Evolutionary conservation across 768 basidiomycete species (phyloP).

Genomic region (Flagelloscypha sp.): DNA sequence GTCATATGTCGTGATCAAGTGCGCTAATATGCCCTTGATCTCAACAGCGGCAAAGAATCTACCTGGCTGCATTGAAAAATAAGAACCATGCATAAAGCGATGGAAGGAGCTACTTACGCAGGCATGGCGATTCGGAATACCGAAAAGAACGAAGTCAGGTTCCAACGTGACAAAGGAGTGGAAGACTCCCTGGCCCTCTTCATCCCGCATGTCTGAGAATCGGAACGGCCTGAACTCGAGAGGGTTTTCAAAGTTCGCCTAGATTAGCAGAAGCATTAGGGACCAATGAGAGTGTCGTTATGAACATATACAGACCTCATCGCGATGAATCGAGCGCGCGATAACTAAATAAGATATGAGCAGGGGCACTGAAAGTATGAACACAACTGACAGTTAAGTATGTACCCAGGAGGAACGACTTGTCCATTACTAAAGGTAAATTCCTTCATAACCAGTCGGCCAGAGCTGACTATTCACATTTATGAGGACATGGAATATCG

Average conservation of each 20-base stretch:
- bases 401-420: constrained; percentile 21
- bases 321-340: constrained; percentile 17
- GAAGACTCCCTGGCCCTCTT: constrained; percentile 11
- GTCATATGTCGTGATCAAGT: constrained; percentile 31
- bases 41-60: constrained; percentile 33
- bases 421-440: constrained; percentile 29
- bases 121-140: too few relatives aligned
- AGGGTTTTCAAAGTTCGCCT: constrained; percentile 12
- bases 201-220: constrained; percentile 8
- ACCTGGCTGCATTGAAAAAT: too few relatives aligned
- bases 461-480: constrained; percentile 20
- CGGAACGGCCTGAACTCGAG: constrained; percentile 10
- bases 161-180: constrained; percentile 4
- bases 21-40: constrained; percentile 29
- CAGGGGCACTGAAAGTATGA: too few relatives aligned
- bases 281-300: constrained; percentile 6
- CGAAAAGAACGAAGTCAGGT: constrained; percentile 3
- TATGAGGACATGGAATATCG: not conserved
- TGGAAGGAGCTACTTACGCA: too few relatives aligned
- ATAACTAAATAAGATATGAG: too few relatives aligned
- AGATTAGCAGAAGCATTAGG: constrained; percentile 1
- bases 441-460: constrained; percentile 24
- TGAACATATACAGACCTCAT: constrained; percentile 18
- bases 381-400: too few relatives aligned
- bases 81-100: too few relatives aligned